Evolutionary conservation across 2,329 filamentous ascomycete species (phyloP).

Genomic region (Cercospora zeae-maydis): DNA sequence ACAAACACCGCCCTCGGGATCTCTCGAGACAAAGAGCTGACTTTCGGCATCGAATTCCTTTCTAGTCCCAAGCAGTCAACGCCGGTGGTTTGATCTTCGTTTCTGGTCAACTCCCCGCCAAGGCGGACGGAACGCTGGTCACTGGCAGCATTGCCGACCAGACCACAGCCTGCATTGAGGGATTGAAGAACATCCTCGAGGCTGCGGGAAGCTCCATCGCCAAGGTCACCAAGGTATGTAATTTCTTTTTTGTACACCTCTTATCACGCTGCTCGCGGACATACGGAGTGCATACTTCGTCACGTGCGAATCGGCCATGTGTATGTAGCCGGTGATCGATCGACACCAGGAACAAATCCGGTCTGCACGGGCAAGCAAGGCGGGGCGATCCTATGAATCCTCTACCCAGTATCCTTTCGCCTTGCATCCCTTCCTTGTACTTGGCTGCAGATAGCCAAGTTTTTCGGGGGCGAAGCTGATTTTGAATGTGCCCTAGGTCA

Average conservation of each 20-base stretch:
- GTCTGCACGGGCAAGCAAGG: slow-evolving; percentile 4
- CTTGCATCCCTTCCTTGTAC: not conserved
- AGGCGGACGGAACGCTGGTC: slow-evolving; percentile 58
- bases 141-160: slow-evolving; percentile 64
- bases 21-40: not conserved
- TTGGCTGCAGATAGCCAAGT: not conserved
- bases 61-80: slow-evolving; percentile 58
- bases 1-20: not conserved
- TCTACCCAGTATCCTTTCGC: not conserved
- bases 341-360: not conserved
- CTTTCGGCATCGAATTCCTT: not conserved
- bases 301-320: not conserved
- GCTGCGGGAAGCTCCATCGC: slow-evolving; percentile 74
- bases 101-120: slow-evolving; percentile 74
- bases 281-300: not conserved
- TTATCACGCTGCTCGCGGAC: not conserved
- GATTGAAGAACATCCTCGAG: slow-evolving; percentile 77
- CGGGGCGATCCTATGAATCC: not conserved
- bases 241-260: not conserved
- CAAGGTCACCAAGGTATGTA: slow-evolving; percentile 75
- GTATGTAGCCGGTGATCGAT: not conserved
- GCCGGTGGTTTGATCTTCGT: slow-evolving; percentile 65
- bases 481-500: slow-evolving; percentile 36
- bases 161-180: slow-evolving; percentile 69
- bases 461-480: slow-evolving; percentile 7